phyloP scores from a whole-genome alignment of 2,329 filamentous ascomycete species.

The Akanthomyces uredinophilus region DNA sequence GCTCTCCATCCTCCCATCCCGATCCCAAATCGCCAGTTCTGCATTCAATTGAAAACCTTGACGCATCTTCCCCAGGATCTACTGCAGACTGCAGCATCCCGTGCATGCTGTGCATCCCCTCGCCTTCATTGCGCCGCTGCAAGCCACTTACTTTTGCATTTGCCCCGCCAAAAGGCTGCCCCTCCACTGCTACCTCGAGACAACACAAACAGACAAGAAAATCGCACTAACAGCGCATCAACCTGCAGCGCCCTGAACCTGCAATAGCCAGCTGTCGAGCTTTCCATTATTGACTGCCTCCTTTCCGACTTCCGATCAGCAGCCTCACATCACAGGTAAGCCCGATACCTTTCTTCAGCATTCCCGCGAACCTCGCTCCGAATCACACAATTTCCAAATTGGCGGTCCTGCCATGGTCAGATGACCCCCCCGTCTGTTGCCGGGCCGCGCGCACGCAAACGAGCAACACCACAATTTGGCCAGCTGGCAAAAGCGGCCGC shows the following conservation, averaged over 20 bases:
- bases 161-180: slow-evolving; percentile 11
- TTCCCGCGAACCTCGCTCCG: neutral
- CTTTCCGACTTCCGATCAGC: neutral
- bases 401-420: neutral
- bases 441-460: neutral
- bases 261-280: neutral
- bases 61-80: neutral
- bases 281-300: neutral
- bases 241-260: neutral
- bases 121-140: neutral
- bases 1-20: neutral
- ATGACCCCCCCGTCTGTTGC: neutral
- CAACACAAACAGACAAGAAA: neutral
- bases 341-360: neutral
- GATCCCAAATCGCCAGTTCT: neutral
- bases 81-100: neutral
- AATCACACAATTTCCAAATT: neutral
- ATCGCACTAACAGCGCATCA: slow-evolving; percentile 8
- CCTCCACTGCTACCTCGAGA: slow-evolving; percentile 6
- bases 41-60: neutral
- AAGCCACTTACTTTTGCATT: neutral
- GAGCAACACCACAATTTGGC: neutral
- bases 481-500: slow-evolving; percentile 4
- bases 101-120: neutral
- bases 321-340: slow-evolving; percentile 8